Evolutionary conservation across 495 filamentous ascomycete genomes (phyloP).

Genomic region (Umbilicaria muhlenbergii): DNA sequence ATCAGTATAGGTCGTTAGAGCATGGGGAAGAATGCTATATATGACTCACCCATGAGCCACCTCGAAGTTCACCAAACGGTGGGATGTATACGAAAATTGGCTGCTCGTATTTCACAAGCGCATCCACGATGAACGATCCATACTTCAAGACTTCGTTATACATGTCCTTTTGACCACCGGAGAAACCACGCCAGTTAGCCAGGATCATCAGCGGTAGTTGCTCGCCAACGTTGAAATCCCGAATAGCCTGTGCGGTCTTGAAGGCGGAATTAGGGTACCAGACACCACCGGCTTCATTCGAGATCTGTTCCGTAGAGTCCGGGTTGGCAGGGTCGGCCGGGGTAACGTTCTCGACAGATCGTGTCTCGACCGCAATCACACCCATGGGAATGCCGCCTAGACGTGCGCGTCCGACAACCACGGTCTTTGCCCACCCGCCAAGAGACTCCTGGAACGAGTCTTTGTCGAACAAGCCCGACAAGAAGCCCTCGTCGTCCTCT

Average conservation of each 20-base stretch:
- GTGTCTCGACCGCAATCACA: constrained; percentile 94
- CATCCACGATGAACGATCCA: constrained; percentile 95
- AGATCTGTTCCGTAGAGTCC: constrained; percentile 89
- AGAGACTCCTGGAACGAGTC: constrained; percentile 95
- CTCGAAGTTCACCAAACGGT: constrained; percentile 89
- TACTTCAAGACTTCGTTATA: constrained; percentile 99
- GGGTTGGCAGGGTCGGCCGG: constrained; percentile 98
- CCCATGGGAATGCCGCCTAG: constrained; percentile 96
- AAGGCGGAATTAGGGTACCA: constrained; percentile 99
- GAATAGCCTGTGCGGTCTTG: constrained; percentile 97
- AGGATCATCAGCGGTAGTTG: constrained; percentile 97
- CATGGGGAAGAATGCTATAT: constrained; percentile 1
- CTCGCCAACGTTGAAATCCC: constrained; percentile 97
- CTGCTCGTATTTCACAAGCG: constrained; percentile 95
- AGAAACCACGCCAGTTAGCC: constrained; percentile 99
- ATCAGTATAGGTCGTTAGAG: constrained; percentile 14
- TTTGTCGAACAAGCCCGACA: constrained; percentile 85
- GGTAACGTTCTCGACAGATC: constrained; percentile 89
- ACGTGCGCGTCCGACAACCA: constrained; percentile 91
- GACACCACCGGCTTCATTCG: constrained; percentile 88
- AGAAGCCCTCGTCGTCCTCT: constrained; percentile 74
- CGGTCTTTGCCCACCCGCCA: constrained; percentile 90
- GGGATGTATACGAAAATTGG: constrained; percentile 98
- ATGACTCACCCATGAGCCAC: constrained; percentile 75
- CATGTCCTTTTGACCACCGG: constrained; percentile 97